Percentiles rank a stretch among this genome's conserved stretches.
Conservation (phyloP, 345 rosid genomes). For the Orychophragmus violaceus region DNA sequence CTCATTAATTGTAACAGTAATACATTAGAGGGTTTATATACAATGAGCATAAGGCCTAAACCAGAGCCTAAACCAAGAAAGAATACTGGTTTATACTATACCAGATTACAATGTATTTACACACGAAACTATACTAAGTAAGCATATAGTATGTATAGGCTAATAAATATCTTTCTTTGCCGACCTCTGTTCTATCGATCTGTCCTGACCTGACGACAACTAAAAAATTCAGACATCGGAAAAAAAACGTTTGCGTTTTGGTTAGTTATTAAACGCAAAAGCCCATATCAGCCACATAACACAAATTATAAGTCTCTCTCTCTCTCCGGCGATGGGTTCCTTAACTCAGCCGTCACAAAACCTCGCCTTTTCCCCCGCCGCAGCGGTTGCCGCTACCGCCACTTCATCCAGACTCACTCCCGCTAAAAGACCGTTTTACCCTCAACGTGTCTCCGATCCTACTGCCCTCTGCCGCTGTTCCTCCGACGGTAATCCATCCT, state of each 20-base stretch:
- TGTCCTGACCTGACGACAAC: too few relatives aligned
- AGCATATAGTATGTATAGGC: too few relatives aligned
- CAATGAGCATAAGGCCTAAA: too few relatives aligned
- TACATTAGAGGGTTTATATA: too few relatives aligned
- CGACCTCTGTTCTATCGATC: too few relatives aligned
- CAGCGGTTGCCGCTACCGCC: constrained; percentile 5
- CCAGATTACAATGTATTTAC: too few relatives aligned
- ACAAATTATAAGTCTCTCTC: not conserved
- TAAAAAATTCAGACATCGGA: not conserved
- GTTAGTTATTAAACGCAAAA: not conserved
- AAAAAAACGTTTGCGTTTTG: not conserved
- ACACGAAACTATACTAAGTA: too few relatives aligned
- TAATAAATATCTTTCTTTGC: too few relatives aligned
- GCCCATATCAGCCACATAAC: constrained; percentile 2
- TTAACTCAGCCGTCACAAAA: constrained; percentile 46
- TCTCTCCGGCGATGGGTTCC: constrained; percentile 47
- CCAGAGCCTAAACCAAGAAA: too few relatives aligned
- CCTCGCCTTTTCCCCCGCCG: constrained; percentile 36
- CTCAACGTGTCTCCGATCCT: constrained; percentile 33
- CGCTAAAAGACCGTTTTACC: constrained; percentile 34
- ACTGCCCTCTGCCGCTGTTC: constrained; percentile 40
- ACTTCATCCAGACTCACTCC: constrained; percentile 26
- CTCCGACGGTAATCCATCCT: constrained; percentile 3
- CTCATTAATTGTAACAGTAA: too few relatives aligned
- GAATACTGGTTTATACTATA: too few relatives aligned